These are phyloP conservation scores for Rhynchosporium agropyri DNA, from an alignment of 2,329 filamentous ascomycete genomes.

Conservation along the genomic window DNA sequence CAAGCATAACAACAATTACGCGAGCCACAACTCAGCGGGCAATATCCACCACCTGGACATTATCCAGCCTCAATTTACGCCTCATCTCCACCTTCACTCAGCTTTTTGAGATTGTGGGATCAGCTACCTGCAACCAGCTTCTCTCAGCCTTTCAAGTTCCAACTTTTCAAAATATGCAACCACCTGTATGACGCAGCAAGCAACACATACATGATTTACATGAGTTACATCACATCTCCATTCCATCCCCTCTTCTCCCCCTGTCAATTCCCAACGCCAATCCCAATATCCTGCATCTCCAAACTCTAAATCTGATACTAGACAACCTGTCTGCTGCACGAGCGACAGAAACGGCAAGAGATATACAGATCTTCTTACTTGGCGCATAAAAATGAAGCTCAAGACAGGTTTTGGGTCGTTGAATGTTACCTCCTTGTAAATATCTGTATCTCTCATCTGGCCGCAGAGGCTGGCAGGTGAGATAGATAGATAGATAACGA, in stretches of 20 bases:
- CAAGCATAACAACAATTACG: conserved; percentile 5
- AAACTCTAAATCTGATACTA: background rate
- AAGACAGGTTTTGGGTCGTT: no score
- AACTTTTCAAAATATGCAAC: background rate
- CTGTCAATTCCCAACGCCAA: background rate
- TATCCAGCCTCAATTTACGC: background rate
- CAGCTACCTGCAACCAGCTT: background rate
- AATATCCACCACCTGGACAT: background rate
- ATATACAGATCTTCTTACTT: background rate
- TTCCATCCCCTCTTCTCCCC: background rate
- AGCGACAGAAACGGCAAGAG: background rate
- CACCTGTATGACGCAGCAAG: no score
- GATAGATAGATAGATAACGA: background rate
- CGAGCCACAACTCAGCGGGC: background rate
- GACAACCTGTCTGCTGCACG: background rate
- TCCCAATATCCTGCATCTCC: background rate
- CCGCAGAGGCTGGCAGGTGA: no score
- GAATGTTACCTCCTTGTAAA: no score
- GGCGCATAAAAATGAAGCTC: no score
- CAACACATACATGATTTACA: no score
- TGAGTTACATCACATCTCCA: background rate
- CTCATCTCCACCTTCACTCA: background rate
- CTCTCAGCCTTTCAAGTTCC: background rate
- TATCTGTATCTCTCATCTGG: no score
- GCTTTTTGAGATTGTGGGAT: no score